phyloP scores from a whole-genome alignment of 345 rosid species.

The Citrus medica region DNA sequence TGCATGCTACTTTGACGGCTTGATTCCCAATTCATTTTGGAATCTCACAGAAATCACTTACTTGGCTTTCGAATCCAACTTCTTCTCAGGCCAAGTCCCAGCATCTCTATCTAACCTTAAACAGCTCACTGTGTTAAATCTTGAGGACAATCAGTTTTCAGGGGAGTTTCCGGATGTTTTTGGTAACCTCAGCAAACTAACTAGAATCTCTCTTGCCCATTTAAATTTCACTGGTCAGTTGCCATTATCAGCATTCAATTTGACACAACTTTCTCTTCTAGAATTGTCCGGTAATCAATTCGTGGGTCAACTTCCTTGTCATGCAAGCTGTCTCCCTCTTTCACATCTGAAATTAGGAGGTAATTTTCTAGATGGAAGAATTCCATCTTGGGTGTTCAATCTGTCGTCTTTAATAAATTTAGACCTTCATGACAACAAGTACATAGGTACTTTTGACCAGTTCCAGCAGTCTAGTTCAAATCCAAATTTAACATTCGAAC shows the following conservation, averaged over 20 bases:
- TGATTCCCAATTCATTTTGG: neutral
- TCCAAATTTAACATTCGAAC: neutral
- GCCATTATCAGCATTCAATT: slow-evolving; percentile 4
- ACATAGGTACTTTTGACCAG: slow-evolving; percentile 3
- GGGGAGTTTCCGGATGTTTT: neutral
- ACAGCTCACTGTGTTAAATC: neutral
- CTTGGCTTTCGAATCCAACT: neutral
- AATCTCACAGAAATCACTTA: neutral
- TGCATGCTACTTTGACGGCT: neutral
- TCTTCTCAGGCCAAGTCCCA: neutral
- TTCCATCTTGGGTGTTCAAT: slow-evolving; percentile 24
- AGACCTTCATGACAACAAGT: neutral
- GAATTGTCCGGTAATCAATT: slow-evolving; percentile 9
- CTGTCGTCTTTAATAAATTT: slow-evolving; percentile 13
- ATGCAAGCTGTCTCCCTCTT: neutral
- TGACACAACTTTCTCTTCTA: neutral
- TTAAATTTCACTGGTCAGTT: neutral
- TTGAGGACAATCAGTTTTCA: neutral
- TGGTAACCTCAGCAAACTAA: neutral
- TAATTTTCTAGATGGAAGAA: slow-evolving; percentile 12
- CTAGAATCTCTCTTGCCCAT: neutral
- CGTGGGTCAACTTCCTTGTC: slow-evolving; percentile 2
- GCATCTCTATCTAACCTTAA: neutral
- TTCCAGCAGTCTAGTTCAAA: neutral
- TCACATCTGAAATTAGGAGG: neutral